Evolutionary conservation across 2,329 filamentous ascomycete species (phyloP).

Genomic region (Incumbomyces lentus): DNA sequence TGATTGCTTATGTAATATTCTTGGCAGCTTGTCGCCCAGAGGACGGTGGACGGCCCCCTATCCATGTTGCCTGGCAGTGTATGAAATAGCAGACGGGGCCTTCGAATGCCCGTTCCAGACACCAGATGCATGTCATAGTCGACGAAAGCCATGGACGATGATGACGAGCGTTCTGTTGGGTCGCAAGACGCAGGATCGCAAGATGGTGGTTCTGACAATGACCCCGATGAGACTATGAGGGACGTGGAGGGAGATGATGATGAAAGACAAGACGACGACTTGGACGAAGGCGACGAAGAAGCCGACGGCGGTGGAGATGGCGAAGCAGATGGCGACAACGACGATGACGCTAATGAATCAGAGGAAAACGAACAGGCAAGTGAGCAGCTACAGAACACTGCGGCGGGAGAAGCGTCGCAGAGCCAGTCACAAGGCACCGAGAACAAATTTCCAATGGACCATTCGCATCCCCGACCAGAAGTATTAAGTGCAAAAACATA

Average conservation of each 20-base stretch:
- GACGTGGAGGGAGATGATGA: slow-evolving; percentile 31
- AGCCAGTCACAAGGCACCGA: slow-evolving; percentile 27
- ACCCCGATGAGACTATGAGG: slow-evolving; percentile 36
- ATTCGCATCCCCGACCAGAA: slow-evolving; percentile 57
- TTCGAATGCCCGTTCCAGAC: no score
- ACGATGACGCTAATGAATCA: slow-evolving; percentile 35
- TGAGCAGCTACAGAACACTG: slow-evolving; percentile 24
- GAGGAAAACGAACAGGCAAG: slow-evolving; percentile 32
- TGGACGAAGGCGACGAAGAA: slow-evolving; percentile 36
- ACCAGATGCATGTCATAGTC: no score
- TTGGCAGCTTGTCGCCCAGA: no score
- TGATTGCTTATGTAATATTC: no score
- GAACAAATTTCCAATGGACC: slow-evolving; percentile 31
- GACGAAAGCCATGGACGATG: not conserved
- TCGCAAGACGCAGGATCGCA: slow-evolving; percentile 30
- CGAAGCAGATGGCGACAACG: slow-evolving; percentile 30
- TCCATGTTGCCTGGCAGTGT: no score
- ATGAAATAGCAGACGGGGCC: no score
- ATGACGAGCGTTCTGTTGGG: slow-evolving; percentile 1
- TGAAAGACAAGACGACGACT: slow-evolving; percentile 28
- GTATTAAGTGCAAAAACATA: slow-evolving; percentile 71
- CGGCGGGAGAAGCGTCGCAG: slow-evolving; percentile 25
- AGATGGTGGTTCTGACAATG: slow-evolving; percentile 40
- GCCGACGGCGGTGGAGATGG: slow-evolving; percentile 35
- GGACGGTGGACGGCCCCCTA: no score